Evolutionary conservation across 495 filamentous ascomycete species (phyloP), one percentile per base, ranked within the genome.

Genomic region (Trypethelium eluteriae): DNA sequence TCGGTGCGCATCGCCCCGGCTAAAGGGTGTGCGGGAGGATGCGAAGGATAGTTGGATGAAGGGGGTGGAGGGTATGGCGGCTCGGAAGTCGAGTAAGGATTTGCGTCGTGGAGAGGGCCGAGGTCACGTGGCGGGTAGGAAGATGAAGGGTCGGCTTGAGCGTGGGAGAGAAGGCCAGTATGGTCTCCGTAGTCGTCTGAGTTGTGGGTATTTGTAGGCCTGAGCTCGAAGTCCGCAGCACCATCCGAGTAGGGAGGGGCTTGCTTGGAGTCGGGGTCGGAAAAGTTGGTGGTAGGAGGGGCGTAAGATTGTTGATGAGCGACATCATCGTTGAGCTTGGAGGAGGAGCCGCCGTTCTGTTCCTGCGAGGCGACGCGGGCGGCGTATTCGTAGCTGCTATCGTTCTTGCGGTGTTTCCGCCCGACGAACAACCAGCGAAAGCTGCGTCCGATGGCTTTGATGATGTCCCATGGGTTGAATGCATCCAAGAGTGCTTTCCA

Each of bases 361-460:
- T 59, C 53, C 18, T 59, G 25, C 5, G 53, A 59, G 18, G 53
- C 53, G 5, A 59, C 53, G n/a, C 53, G 53, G 0, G 53, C 53
- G 2, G 53, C 53, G 2, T 59, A 59, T 36, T 34, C 63, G 44
- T 88, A 88, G 62, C 79, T 83, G 25, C 75, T 69, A 67, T 88
- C 85, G 49, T 79, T 59, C 49, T 75, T 79, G 39, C 85, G 78
- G 59, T 72, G 78, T 72, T 85, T 86, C 47, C 83, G 80, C 44
- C 92, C 90, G 10, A 91, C 85, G 57, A 92, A 85, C 18, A 94
- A 75, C 92, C 92, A 96, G 68, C 86, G 83, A 69, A 90, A 86
- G 34, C 89, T 87, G 34, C 92, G 84, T 7, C 86, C 88, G 44
- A 88, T 81, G 10, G 88, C 89, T 76, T 91, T 93, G 64, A 92